Percentiles rank a stretch among this genome's conserved stretches.
These are phyloP conservation scores for Ananas comosus DNA, from an alignment of 176 grass and related monocot species.

Conservation along the genomic window DNA sequence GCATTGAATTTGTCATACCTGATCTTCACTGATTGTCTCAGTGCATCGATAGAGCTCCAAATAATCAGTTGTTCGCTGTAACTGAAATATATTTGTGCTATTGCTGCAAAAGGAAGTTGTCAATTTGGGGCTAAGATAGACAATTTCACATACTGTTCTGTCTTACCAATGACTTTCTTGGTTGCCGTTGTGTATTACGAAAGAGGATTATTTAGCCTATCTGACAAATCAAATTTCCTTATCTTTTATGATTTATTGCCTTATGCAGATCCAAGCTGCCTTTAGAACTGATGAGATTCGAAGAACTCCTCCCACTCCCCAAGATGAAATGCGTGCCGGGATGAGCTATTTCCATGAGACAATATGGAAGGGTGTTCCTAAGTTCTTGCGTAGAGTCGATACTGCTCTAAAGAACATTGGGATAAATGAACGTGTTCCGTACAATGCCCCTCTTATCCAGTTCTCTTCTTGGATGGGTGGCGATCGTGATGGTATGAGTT, in stretches of 20 bases:
- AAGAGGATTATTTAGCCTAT: neutral
- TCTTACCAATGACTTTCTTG: no score
- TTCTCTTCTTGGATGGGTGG: constrained; percentile 99
- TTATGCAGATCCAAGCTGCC: constrained; percentile 82
- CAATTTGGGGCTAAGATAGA: no score
- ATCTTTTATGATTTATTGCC: neutral
- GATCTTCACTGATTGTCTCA: no score
- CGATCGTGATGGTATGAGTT: constrained; percentile 70
- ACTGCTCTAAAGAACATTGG: constrained; percentile 92
- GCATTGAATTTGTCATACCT: no score
- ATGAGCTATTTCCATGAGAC: constrained; percentile 99
- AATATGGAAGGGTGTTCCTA: constrained; percentile 97
- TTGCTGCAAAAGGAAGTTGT: no score
- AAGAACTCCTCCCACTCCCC: constrained; percentile 74
- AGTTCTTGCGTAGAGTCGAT: constrained; percentile 82
- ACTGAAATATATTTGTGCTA: no score
- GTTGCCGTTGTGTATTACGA: neutral
- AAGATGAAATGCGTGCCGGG: constrained; percentile 91
- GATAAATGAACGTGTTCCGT: constrained; percentile 82
- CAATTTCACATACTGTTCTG: no score
- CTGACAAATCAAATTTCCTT: neutral
- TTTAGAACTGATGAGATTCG: constrained; percentile 96
- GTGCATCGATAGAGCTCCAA: no score
- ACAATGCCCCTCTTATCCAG: constrained; percentile 90
- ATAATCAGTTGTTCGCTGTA: no score